Base-by-base conservation (phyloP, 805 yeast species). In the Candida silvicultrix region DNA sequence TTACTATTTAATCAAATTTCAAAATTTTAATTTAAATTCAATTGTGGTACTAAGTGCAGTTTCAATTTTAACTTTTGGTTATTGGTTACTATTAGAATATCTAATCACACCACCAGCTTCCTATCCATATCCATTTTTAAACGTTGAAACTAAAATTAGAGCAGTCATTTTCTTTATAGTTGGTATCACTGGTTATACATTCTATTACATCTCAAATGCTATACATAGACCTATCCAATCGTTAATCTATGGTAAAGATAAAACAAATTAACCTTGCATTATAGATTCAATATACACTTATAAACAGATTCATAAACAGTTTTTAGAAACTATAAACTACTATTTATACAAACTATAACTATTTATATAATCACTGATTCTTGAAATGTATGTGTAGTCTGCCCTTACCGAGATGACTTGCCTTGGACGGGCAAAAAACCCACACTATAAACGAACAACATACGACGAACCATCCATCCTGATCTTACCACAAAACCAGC, bases 71-170 rank as follows among this genome's bases (percentile, higher is more conserved):
- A 71, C 84, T 1, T 49, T 59, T 0, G 64, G 66, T 2, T 84
- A 84, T 60, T 83, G 85, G 77, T 56, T 63, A 39, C 71, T 73
- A 60, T 65, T 84, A 45, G 72, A 74, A 47, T 42, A 54, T 9
- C 59, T 81, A 48, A 67, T 83, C 21, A 76, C 73, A 46, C 64
- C 73, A 29, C 67, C 68, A 21, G 76, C 76, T 8, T 66, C 62
- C 16, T 83, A 77, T 53, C 92, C 92, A 0, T 84, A 84, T 57
- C 85, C 82, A 9, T 84, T 84, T 57, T 65, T 84, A 55, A 76
- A 83, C 57, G 83, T 76, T 14, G 67, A 64, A 6, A 73, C 67
- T 29, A 63, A 65, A 10, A 61, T 61, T 19, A 69, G 85, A 47
- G 59, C 69, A 1, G 49, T 70, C 7, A 75, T 83, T 19, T 83